A percentile compares a stretch with the other conserved stretches of the same genome.
phyloP scores from a whole-genome alignment of 148 eudicot species.

The Cornus controversa region DNA sequence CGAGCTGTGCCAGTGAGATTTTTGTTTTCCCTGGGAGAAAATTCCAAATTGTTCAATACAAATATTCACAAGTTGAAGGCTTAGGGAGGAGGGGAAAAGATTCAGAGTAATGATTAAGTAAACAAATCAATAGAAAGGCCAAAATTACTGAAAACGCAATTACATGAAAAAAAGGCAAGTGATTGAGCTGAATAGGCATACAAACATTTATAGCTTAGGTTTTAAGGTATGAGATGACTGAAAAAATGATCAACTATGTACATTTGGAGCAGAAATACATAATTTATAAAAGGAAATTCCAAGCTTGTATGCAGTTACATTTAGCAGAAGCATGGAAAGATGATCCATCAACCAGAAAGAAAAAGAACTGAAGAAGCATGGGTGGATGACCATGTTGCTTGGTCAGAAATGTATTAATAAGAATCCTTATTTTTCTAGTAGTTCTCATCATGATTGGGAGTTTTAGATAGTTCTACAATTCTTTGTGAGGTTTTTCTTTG shows the following conservation, averaged over 20 bases:
- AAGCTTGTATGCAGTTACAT: too few relatives aligned
- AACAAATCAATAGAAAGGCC: background rate
- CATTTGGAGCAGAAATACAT: background rate
- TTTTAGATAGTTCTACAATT: too few relatives aligned
- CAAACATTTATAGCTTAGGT: background rate
- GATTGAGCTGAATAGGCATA: background rate
- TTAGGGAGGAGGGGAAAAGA: background rate
- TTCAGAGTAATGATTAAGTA: background rate
- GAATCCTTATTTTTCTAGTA: background rate
- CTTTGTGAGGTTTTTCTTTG: too few relatives aligned
- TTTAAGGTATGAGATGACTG: background rate
- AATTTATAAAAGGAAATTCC: too few relatives aligned
- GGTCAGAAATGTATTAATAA: background rate
- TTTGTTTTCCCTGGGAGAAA: slow-evolving; percentile 77
- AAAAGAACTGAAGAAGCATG: background rate
- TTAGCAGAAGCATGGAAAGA: too few relatives aligned
- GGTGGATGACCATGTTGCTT: background rate
- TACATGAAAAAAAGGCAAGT: background rate
- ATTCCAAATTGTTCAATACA: background rate
- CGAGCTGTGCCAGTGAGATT: slow-evolving; percentile 98
- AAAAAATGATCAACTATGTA: background rate
- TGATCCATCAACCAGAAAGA: too few relatives aligned
- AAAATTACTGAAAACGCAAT: background rate
- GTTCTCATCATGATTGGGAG: background rate
- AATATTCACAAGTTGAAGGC: background rate